Conservation (phyloP, 2,329 filamentous ascomycete species). For the Parascedosporium putredinis region DNA sequence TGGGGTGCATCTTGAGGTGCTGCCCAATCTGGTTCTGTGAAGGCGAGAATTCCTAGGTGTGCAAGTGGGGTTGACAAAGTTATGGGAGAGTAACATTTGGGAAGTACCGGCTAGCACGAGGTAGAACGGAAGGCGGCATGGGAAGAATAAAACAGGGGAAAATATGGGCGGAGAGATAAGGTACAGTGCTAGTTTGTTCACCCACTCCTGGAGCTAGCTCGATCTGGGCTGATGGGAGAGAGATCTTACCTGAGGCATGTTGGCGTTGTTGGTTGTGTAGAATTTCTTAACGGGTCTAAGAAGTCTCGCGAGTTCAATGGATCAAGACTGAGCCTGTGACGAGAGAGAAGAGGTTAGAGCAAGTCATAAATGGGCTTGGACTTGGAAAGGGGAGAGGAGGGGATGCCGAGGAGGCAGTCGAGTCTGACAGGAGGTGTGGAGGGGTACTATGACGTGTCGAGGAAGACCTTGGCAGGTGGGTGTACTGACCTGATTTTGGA, state of each 20-base stretch:
- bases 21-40: not conserved
- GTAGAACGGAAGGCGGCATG: not conserved
- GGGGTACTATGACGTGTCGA: slow-evolving; percentile 4
- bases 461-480: not conserved
- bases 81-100: not conserved
- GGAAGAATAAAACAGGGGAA: not conserved
- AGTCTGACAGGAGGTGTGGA: slow-evolving; percentile 1
- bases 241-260: slow-evolving; percentile 23
- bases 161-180: not conserved
- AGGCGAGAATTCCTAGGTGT: not conserved
- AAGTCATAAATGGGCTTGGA: not conserved
- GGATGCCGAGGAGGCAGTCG: slow-evolving; percentile 1
- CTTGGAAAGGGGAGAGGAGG: slow-evolving; percentile 2
- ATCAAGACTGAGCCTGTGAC: not conserved
- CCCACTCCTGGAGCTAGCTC: not conserved
- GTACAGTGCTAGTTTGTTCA: not conserved
- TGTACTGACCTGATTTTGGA: not conserved
- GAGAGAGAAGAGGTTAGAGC: too few relatives aligned
- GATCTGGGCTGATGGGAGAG: slow-evolving; percentile 1
- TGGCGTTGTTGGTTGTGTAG: slow-evolving; percentile 13
- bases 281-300: not conserved
- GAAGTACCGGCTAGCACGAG: too few relatives aligned
- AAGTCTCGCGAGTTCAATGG: not conserved
- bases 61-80: not conserved
- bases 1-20: not conserved